A percentile compares a stretch with the other conserved stretches of the same genome.
Evolutionary conservation across 2,329 filamentous ascomycete species (phyloP).

Genomic region (Sporothrix humicola): DNA sequence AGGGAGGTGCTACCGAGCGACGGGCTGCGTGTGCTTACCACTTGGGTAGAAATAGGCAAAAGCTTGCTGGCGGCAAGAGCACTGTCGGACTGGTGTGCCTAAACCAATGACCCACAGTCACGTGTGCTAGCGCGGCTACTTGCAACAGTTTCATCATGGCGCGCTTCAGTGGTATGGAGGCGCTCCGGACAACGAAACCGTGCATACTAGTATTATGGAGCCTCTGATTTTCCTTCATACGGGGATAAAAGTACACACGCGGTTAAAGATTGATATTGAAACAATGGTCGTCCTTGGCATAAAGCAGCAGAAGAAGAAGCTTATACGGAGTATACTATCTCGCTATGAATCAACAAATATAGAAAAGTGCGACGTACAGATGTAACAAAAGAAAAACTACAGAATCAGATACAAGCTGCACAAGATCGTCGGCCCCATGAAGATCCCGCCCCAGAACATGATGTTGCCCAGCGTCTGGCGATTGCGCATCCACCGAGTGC

Average conservation of each 20-base stretch:
- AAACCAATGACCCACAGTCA: conserved; percentile 17
- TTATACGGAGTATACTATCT: neutral
- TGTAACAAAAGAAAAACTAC: conserved; percentile 41
- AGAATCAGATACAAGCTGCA: conserved; percentile 66
- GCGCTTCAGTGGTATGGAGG: neutral
- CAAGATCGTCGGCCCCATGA: conserved; percentile 72
- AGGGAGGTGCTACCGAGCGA: conserved; percentile 19
- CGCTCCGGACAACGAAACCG: neutral
- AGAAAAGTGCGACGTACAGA: neutral
- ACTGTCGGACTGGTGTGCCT: neutral
- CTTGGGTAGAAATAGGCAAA: conserved; percentile 18
- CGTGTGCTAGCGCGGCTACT: conserved; percentile 23
- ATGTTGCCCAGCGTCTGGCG: conserved; percentile 71
- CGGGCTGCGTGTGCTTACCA: conserved; percentile 18
- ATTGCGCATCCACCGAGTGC: conserved; percentile 68
- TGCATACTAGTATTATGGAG: neutral
- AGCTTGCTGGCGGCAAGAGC: neutral
- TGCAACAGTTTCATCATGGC: conserved; percentile 18
- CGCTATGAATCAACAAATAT: too few species aligned
- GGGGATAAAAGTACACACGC: too few species aligned
- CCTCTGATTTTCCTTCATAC: neutral
- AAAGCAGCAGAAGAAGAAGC: neutral
- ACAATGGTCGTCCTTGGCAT: neutral
- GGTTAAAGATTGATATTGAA: neutral
- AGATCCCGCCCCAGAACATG: conserved; percentile 80